Conservation (phyloP, 345 rosid genomes). For the Hypericum androsaemum region DNA sequence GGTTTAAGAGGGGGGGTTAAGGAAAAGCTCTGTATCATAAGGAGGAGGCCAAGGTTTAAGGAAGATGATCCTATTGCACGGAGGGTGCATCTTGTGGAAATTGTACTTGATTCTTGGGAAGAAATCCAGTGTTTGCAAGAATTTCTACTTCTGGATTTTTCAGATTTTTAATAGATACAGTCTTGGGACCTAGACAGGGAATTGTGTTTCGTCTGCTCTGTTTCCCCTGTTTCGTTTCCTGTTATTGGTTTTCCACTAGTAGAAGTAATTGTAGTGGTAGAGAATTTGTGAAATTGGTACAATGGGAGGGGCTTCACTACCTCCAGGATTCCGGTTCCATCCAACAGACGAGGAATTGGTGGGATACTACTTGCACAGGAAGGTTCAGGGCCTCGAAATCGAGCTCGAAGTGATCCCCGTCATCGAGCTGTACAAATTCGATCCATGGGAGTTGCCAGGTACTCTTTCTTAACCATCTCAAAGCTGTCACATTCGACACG, state of each 20-base stretch:
- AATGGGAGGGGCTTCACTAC: conserved; percentile 64
- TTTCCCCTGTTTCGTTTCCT: conserved; percentile 7
- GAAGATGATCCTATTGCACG: conserved; percentile 55
- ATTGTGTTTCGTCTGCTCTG: conserved; percentile 9
- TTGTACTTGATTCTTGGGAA: conserved; percentile 46
- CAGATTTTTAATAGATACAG: conserved; percentile 51
- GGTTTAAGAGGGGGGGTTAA: conserved; percentile 21
- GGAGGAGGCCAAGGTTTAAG: conserved; percentile 17
- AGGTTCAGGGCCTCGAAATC: conserved; percentile 53
- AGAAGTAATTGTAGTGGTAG: background rate
- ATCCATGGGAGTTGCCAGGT: conserved; percentile 97
- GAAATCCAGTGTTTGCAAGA: conserved; percentile 42
- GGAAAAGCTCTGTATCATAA: conserved; percentile 14
- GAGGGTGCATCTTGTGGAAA: conserved; percentile 42
- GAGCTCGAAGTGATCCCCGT: conserved; percentile 81
- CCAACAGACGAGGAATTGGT: conserved; percentile 86
- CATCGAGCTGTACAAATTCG: conserved; percentile 79
- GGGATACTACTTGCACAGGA: conserved; percentile 72
- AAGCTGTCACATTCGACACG: no score
- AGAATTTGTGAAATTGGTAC: conserved; percentile 2
- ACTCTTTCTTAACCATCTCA: conserved; percentile 3
- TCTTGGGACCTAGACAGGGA: conserved; percentile 28
- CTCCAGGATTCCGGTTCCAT: conserved; percentile 89
- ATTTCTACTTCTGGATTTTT: conserved; percentile 73
- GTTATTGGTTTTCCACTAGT: background rate